These are phyloP conservation scores for Irpex sp. DNA, from an alignment of 1,284 basidiomycete species.

Conservation along the genomic window DNA sequence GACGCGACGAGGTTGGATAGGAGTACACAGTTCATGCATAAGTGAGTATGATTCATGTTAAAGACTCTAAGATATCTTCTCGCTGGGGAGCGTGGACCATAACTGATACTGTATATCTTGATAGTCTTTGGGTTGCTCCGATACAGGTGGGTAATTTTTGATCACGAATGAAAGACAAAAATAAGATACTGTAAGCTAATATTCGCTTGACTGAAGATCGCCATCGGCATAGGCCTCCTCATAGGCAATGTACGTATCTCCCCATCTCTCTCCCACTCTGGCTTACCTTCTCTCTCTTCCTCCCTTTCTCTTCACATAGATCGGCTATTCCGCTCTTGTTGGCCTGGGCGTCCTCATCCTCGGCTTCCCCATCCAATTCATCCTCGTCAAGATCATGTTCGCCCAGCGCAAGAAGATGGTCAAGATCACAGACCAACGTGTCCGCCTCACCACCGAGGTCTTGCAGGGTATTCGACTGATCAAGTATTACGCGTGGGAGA, in stretches of 20 bases:
- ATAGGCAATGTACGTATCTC: conserved; percentile 49
- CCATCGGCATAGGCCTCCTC: conserved; percentile 62
- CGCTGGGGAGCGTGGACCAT: background rate
- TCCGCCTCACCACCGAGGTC: conserved; percentile 63
- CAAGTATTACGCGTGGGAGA: conserved; percentile 62
- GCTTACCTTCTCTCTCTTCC: background rate
- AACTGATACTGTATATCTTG: conserved; percentile 11
- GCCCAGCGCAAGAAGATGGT: conserved; percentile 61
- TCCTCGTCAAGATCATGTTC: conserved; percentile 66
- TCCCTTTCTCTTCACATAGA: conserved; percentile 29
- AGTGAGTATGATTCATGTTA: conserved; percentile 32
- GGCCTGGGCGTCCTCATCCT: conserved; percentile 63
- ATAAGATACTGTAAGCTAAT: too few relatives aligned
- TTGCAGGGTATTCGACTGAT: conserved; percentile 62
- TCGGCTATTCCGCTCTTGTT: conserved; percentile 69
- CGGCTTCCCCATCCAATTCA: conserved; percentile 59
- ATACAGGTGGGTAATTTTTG: conserved; percentile 37
- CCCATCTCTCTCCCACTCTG: background rate
- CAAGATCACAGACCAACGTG: conserved; percentile 69
- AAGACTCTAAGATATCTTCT: background rate
- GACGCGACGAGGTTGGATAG: conserved; percentile 54
- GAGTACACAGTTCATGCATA: conserved; percentile 44
- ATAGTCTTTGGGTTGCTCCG: conserved; percentile 52
- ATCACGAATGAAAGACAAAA: too few relatives aligned
- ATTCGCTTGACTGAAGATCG: conserved; percentile 33